Conservation (phyloP, 2,329 filamentous ascomycete genomes). For the Trichoderma breve region DNA sequence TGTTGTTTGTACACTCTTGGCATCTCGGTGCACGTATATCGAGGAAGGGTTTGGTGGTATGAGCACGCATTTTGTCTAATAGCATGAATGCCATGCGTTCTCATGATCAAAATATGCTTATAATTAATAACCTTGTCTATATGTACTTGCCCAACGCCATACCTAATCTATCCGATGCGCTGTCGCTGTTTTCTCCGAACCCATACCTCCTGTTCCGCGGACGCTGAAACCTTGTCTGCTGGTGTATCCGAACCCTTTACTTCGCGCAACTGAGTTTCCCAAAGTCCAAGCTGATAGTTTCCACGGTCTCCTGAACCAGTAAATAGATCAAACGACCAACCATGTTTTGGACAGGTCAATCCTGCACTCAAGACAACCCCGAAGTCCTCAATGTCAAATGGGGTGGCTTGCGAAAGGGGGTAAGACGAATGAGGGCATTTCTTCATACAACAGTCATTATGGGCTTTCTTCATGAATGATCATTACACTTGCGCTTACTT, state of each 20-base stretch:
- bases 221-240: background rate
- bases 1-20: background rate
- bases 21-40: background rate
- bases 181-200: conserved; percentile 43
- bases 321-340: conserved; percentile 68
- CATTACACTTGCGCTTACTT: conserved; percentile 28
- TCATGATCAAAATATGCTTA: background rate
- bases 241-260: background rate
- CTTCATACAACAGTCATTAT: conserved; percentile 34
- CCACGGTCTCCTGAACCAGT: conserved; percentile 62
- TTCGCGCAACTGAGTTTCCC: conserved; percentile 59
- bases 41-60: background rate
- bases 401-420: conserved; percentile 59
- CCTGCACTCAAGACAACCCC: conserved; percentile 62
- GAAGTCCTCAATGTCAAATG: conserved; percentile 73
- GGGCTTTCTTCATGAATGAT: background rate
- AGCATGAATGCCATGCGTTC: background rate
- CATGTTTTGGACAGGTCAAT: conserved; percentile 65
- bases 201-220: conserved; percentile 40
- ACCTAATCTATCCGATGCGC: background rate
- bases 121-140: background rate
- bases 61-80: background rate
- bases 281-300: conserved; percentile 59
- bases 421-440: conserved; percentile 67
- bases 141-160: background rate